Base-by-base conservation (phyloP, 2,329 filamentous ascomycete species). In the Podosphaera fusca region DNA sequence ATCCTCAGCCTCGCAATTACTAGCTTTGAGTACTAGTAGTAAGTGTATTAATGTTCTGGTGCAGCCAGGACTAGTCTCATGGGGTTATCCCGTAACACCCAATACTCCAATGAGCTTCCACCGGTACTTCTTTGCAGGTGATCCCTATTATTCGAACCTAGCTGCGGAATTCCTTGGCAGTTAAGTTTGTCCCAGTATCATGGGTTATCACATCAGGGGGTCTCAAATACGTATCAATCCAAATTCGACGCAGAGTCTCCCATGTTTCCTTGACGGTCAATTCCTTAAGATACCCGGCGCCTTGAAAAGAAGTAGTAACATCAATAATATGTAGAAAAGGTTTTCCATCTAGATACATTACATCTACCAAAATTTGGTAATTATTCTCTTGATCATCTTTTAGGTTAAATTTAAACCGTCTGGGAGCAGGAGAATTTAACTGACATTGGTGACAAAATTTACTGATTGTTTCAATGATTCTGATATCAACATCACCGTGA, bases 361-460 rank as follows among this genome's bases (percentile, higher is more conserved):
- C 42, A 51, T 58, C 45, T 10, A 58, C 47, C 6, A 58, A n/a
- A n/a, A 58, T 45, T 8, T 55, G 9, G 34, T 56, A 56, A 31
- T 58, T 58, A 30, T 56, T 56, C 7, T 56, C 40, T 7, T 7
- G 12, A 47, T 56, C 54, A 46, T 56, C 54, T 33, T 46, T 45
- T 7, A 56, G 30, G 2, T 45, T 56, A 34, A 56, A 56, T 35
- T 47, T 46, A 31, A 55, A 55, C 42, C 53, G n/a, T n/a, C 10
- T 30, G 30, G 46, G 46, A 2, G 21, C n/a, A n/a, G 9, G 2
- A 30, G 14, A 9, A 29, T 50, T 12, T 4, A 50, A 30, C 46
- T 50, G 46, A 29, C 46, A 50, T 50, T 50, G 46, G 5, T 50
- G 46, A 29, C 46, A 50, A 30, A 50, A 30, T 9, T 50, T 50